Percentiles rank a stretch among this genome's conserved stretches.
Evolutionary conservation across 208 protist species (phyloP).

Genomic region (Acanthamoeba castellanii): DNA sequence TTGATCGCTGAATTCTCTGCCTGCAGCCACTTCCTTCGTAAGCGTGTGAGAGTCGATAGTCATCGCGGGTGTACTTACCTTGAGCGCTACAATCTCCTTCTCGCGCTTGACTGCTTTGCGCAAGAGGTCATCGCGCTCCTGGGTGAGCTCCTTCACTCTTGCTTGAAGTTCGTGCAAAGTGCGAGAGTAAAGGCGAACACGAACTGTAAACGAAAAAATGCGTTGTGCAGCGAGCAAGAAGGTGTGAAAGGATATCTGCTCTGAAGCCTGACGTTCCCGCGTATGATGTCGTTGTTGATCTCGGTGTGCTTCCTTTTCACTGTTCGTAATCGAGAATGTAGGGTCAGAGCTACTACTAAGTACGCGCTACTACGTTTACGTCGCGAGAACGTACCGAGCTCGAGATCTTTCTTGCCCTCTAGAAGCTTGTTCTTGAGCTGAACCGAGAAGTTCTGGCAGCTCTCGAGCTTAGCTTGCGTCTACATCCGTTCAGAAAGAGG

Average conservation of each 20-base stretch:
- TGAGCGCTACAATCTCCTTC: conserved; percentile 18
- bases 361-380: not conserved
- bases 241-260: conserved; percentile 41
- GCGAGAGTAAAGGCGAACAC: not conserved
- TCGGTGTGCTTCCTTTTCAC: conserved; percentile 28
- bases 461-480: not conserved
- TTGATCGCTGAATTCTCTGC: conserved; percentile 10
- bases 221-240: not conserved
- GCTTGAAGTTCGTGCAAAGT: conserved; percentile 22
- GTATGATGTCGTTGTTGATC: conserved; percentile 60
- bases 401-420: not conserved
- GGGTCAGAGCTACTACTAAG: not conserved
- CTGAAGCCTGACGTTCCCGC: conserved; percentile 46
- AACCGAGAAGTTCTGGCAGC: not conserved
- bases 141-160: not conserved
- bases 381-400: not conserved
- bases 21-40: not conserved
- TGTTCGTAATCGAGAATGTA: not conserved
- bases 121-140: conserved; percentile 9
- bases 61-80: not conserved
- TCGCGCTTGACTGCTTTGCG: not conserved
- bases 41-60: not conserved
- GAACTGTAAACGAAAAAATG: not conserved
- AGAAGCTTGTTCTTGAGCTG: not conserved
- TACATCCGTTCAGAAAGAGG: not conserved